Conservation (phyloP, 371 early-diverging fungal species). For the Mucor mucedo region DNA sequence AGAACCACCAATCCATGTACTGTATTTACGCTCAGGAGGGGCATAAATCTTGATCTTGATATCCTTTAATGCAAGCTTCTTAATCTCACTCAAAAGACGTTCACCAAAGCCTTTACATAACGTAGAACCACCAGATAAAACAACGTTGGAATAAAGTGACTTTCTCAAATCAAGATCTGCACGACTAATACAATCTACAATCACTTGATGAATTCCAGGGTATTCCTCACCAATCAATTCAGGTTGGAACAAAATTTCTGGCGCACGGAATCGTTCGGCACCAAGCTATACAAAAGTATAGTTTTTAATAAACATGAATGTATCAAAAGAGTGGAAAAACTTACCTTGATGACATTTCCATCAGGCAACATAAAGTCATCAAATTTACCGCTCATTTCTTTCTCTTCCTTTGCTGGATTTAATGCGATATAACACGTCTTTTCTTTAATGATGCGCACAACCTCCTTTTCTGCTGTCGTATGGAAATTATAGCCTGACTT, state of each 20-base stretch:
- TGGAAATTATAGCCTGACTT: constrained; percentile 87
- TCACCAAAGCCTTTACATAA: constrained; percentile 83
- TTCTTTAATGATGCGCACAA: constrained; percentile 94
- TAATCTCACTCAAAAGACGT: constrained; percentile 88
- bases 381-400: constrained; percentile 71
- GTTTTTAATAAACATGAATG: not conserved
- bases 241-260: constrained; percentile 93
- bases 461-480: constrained; percentile 93
- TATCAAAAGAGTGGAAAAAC: not conserved
- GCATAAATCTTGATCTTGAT: constrained; percentile 95
- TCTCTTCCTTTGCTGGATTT: constrained; percentile 88
- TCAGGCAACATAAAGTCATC: constrained; percentile 92
- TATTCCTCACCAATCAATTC: constrained; percentile 89
- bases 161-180: constrained; percentile 93
- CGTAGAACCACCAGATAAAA: constrained; percentile 63
- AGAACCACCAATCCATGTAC: constrained; percentile 97
- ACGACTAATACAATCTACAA: constrained; percentile 87
- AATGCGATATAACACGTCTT: constrained; percentile 92
- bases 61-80: constrained; percentile 82
- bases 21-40: constrained; percentile 96
- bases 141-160: constrained; percentile 85
- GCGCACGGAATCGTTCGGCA: constrained; percentile 79
- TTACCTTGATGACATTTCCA: constrained; percentile 85
- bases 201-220: constrained; percentile 88
- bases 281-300: constrained; percentile 61